Conservation (phyloP, 306 rosid genomes). For the Vachellia collinsii region DNA sequence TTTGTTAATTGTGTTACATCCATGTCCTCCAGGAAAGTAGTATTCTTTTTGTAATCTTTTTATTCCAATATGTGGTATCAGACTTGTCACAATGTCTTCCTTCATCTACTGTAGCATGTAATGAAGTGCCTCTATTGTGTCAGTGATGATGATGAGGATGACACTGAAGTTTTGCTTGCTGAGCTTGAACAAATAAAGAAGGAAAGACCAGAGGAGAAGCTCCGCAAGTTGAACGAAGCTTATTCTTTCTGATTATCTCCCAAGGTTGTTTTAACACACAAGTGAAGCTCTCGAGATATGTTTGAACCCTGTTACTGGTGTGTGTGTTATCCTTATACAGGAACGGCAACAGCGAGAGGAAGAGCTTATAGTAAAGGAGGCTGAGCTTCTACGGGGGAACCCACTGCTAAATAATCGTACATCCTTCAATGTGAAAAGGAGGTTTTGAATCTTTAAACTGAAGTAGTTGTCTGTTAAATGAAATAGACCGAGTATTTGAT, state of each 20-base stretch:
- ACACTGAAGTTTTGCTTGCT: slow-evolving; percentile 81
- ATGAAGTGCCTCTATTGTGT: neutral
- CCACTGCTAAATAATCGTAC: slow-evolving; percentile 76
- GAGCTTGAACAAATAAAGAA: slow-evolving; percentile 97
- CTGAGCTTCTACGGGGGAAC: slow-evolving; percentile 82
- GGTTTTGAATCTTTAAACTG: slow-evolving; percentile 47
- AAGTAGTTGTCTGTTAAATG: neutral
- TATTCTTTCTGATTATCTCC: neutral
- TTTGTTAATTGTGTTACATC: neutral
- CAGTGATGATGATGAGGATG: slow-evolving; percentile 79
- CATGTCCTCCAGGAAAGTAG: neutral
- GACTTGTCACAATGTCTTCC: neutral
- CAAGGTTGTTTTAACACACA: neutral
- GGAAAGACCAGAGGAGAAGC: slow-evolving; percentile 94
- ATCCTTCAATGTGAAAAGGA: slow-evolving; percentile 79
- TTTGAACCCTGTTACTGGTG: neutral
- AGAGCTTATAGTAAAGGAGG: slow-evolving; percentile 90
- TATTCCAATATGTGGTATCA: neutral
- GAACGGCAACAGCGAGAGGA: slow-evolving; percentile 74
- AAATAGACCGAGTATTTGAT: neutral
- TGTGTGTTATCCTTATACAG: slow-evolving; percentile 43
- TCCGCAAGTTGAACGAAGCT: slow-evolving; percentile 73
- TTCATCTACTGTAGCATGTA: neutral
- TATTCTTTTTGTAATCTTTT: neutral
- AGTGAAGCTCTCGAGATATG: slow-evolving; percentile 22